A percentile compares a stretch with the other conserved stretches of the same genome.
Evolutionary conservation across 176 grass and related monocot genomes (phyloP).

Genomic region (Alopecurus myosuroides): DNA sequence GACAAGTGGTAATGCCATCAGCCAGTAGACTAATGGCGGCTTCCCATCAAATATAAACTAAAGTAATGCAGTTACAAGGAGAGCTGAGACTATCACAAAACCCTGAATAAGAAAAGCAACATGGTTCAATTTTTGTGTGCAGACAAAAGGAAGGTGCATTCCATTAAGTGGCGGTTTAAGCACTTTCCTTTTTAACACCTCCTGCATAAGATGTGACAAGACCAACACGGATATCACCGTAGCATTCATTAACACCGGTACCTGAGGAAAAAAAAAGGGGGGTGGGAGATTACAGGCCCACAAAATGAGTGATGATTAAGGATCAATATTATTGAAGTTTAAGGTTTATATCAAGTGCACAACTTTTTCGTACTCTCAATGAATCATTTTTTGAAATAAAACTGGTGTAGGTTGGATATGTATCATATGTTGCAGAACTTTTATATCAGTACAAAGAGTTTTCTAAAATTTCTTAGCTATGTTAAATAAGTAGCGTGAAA

Average conservation of each 20-base stretch:
- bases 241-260: conserved; percentile 84
- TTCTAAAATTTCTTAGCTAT: conserved; percentile 7
- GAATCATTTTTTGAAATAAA: neutral
- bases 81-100: conserved; percentile 95
- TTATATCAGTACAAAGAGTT: neutral
- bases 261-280: conserved; percentile 46
- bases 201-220: conserved; percentile 95
- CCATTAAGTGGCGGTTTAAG: conserved; percentile 15
- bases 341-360: neutral
- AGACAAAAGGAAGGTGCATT: conserved; percentile 10
- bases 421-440: neutral
- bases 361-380: conserved; percentile 8
- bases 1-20: conserved; percentile 72
- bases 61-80: conserved; percentile 83
- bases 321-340: neutral
- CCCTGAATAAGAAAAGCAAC: conserved; percentile 59
- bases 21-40: conserved; percentile 68
- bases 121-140: conserved; percentile 13
- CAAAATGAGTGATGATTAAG: neutral
- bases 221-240: conserved; percentile 91
- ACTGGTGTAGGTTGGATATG: neutral
- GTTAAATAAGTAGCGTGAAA: conserved; percentile 7
- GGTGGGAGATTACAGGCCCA: neutral
- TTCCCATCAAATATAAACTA: conserved; percentile 86
- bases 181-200: conserved; percentile 85